phyloP scores from a whole-genome alignment of 257 asterid species.

The Jasminum sambac region DNA sequence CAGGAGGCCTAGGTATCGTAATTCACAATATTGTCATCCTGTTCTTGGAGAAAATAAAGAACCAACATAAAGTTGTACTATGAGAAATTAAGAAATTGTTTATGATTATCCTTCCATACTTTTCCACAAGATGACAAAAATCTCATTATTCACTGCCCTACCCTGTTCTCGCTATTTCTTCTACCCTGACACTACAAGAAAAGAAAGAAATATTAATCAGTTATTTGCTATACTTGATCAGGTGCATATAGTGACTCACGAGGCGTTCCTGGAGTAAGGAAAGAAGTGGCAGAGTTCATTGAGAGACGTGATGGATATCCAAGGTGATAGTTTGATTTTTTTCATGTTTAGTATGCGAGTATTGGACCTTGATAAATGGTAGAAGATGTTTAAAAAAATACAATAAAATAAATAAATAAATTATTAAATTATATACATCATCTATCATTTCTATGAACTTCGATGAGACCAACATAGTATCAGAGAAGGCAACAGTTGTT shows the following conservation, averaged over 20 bases:
- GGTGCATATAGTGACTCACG: slow-evolving; percentile 99
- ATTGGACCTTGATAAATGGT: neutral
- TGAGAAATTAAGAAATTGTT: neutral
- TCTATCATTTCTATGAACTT: no score
- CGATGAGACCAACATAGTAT: no score
- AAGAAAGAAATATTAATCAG: neutral
- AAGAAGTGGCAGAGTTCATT: slow-evolving; percentile 93
- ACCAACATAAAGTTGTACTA: neutral
- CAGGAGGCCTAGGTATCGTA: slow-evolving; percentile 88
- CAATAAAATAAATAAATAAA: no score
- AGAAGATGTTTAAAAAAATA: neutral
- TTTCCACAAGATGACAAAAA: neutral
- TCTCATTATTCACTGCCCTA: neutral
- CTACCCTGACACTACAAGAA: neutral
- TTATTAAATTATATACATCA: no score
- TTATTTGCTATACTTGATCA: slow-evolving; percentile 30
- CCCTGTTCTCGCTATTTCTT: neutral
- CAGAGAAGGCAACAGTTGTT: no score
- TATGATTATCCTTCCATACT: neutral
- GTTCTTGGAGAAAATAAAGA: neutral
- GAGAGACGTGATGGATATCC: slow-evolving; percentile 99
- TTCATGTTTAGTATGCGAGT: neutral
- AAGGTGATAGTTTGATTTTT: slow-evolving; percentile 47
- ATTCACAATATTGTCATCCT: slow-evolving; percentile 13
- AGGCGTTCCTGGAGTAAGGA: slow-evolving; percentile 91